These are phyloP conservation scores for Venturia effusa DNA, from an alignment of 2,329 filamentous ascomycete genomes.

Conservation along the genomic window DNA sequence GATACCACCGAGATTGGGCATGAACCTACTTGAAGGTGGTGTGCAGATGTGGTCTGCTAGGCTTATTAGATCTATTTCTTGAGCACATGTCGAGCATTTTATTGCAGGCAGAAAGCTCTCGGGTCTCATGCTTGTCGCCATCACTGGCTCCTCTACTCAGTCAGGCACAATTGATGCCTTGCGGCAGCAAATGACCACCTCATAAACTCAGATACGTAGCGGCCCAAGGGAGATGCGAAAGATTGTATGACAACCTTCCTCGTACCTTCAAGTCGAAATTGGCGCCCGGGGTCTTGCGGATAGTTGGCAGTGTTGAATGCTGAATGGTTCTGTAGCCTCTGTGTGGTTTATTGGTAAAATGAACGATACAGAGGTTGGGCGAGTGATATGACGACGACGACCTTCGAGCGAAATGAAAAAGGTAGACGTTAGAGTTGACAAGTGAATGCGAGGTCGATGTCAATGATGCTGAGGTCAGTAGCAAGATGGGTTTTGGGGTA, in stretches of 20 bases:
- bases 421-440: not conserved
- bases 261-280: not conserved
- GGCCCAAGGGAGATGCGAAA: not conserved
- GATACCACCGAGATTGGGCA: constrained; percentile 20
- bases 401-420: not conserved
- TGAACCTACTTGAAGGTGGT: constrained; percentile 29
- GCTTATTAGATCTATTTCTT: constrained; percentile 68
- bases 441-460: not conserved
- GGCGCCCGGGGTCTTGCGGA: not conserved
- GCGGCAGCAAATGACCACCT: not conserved
- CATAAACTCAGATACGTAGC: not conserved
- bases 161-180: not conserved
- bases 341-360: constrained; percentile 3
- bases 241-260: not conserved
- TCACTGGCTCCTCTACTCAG: constrained; percentile 12
- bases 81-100: constrained; percentile 68
- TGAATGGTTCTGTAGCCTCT: not conserved
- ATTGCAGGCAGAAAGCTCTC: constrained; percentile 64
- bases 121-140: constrained; percentile 36
- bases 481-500: not conserved
- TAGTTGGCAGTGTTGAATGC: not conserved
- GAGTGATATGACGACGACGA: not conserved
- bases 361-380: not conserved
- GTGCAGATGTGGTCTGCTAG: constrained; percentile 78
- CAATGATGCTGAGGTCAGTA: not conserved